Evolutionary conservation across 148 eudicot species (phyloP), one percentile per base, ranked within the genome.

Genomic region (Cornus florida): DNA sequence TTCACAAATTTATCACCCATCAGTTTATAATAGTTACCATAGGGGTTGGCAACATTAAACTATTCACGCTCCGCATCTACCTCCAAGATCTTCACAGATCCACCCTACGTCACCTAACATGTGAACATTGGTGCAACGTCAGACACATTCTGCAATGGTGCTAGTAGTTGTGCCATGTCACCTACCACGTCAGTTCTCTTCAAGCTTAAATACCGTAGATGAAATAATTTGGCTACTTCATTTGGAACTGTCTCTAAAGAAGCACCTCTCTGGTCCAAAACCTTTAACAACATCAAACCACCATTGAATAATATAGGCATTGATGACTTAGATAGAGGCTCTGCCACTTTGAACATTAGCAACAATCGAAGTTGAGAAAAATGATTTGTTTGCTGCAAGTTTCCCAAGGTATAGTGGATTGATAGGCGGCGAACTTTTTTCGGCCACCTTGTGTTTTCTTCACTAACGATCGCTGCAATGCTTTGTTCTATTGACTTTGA

Each of bases 161-260:
- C n/a, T n/a, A n/a, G n/a, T n/a, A n/a, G n/a, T n/a, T n/a, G n/a
- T n/a, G n/a, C n/a, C n/a, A n/a, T n/a, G n/a, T n/a, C n/a, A n/a
- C n/a, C n/a, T n/a, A n/a, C n/a, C n/a, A n/a, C n/a, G n/a, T n/a
- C n/a, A n/a, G n/a, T n/a, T n/a, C n/a, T 41, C 39, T 70, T 70
- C 38, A 71, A 19, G 46, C 81, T 20, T 13, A 78, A 41, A 23
- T 71, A 71, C 41, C 60, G 57, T 10, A 78, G 68, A n/a, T 70
- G 68, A n/a, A 46, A 33, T 20, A 70, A 10, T 59, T 59, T 60
- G 23, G 71, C 41, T 20, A 78, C 39, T 24, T 35, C 77, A 10
- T 73, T 35, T 28, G 82, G 82, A 16, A 73, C 2, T 48, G 24
- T 20, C 7, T 19, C 62, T 19, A 73, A 12, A 0, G 28, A 62